A percentile compares a stretch with the other conserved stretches of the same genome.
Conservation (phyloP, 345 rosid genomes). For the Pseudoturritis turrita region DNA sequence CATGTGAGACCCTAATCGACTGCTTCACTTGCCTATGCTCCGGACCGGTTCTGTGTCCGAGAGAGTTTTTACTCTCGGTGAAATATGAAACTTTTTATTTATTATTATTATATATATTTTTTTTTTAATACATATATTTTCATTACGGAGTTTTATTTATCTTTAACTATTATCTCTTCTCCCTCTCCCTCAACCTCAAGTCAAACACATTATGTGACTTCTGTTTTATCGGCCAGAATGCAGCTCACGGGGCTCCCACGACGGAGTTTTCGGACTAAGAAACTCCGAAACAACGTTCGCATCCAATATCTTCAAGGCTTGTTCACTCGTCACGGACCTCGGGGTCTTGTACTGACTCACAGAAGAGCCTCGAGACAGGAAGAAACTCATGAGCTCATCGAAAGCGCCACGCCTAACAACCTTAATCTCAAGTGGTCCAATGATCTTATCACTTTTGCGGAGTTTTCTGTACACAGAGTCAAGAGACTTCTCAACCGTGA, state of each 20-base stretch:
- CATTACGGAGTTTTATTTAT: not conserved
- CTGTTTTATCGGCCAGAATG: not conserved
- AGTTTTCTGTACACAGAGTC: constrained; percentile 70
- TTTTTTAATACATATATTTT: not conserved
- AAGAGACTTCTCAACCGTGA: constrained; percentile 59
- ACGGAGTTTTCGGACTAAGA: constrained; percentile 54
- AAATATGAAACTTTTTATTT: no score
- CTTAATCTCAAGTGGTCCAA: constrained; percentile 78
- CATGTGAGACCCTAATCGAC: no score
- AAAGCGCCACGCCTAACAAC: constrained; percentile 66
- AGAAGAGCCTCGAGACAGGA: constrained; percentile 73
- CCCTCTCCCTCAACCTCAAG: not conserved
- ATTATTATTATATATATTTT: no score
- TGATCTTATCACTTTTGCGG: constrained; percentile 59
- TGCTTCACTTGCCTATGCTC: no score
- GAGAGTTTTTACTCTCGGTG: no score
- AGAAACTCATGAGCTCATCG: constrained; percentile 72
- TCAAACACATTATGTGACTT: not conserved
- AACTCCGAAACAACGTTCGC: constrained; percentile 49
- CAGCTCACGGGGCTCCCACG: constrained; percentile 39
- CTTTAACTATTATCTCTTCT: not conserved
- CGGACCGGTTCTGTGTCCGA: no score
- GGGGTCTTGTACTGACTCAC: constrained; percentile 93
- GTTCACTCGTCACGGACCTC: constrained; percentile 60
- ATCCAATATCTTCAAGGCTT: constrained; percentile 51